Percentiles rank a stretch among this genome's conserved stretches.
These are phyloP conservation scores for Candida sanyiensis DNA, from an alignment of 805 yeast species.

Conservation along the genomic window DNA sequence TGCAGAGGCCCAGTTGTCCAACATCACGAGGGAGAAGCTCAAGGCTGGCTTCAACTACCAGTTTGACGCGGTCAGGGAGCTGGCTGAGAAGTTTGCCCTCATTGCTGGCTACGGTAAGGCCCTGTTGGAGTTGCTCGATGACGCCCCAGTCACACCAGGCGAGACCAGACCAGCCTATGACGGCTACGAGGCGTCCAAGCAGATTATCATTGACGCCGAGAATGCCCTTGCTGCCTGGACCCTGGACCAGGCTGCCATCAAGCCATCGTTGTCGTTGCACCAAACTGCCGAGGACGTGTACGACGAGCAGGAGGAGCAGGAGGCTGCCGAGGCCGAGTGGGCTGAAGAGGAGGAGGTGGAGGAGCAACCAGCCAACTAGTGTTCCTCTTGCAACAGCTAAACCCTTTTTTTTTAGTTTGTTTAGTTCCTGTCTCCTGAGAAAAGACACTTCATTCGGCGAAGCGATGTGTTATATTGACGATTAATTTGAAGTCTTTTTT, in stretches of 20 bases:
- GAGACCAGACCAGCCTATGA: constrained; percentile 87
- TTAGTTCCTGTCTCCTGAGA: no score
- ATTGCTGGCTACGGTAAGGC: constrained; percentile 91
- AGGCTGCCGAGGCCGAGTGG: constrained; percentile 44
- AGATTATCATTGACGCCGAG: constrained; percentile 81
- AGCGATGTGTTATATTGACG: no score
- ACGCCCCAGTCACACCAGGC: constrained; percentile 85
- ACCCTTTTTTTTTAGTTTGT: no score
- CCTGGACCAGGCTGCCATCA: constrained; percentile 73
- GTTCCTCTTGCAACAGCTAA: no score
- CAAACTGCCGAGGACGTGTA: constrained; percentile 50
- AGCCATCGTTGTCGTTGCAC: constrained; percentile 65
- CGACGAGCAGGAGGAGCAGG: constrained; percentile 43
- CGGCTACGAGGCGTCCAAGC: constrained; percentile 85
- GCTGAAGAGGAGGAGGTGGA: constrained; percentile 46
- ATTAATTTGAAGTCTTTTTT: no score
- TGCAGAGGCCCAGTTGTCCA: constrained; percentile 87
- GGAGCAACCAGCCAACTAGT: no score
- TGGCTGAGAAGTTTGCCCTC: constrained; percentile 77
- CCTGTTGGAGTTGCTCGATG: constrained; percentile 73
- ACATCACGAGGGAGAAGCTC: constrained; percentile 81
- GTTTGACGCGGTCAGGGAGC: constrained; percentile 80
- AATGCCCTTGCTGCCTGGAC: constrained; percentile 82
- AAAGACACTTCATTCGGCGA: no score
- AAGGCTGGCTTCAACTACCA: constrained; percentile 81